These are phyloP conservation scores for Pulveroboletus sp. DNA, from an alignment of 768 basidiomycete genomes.

Conservation along the genomic window DNA sequence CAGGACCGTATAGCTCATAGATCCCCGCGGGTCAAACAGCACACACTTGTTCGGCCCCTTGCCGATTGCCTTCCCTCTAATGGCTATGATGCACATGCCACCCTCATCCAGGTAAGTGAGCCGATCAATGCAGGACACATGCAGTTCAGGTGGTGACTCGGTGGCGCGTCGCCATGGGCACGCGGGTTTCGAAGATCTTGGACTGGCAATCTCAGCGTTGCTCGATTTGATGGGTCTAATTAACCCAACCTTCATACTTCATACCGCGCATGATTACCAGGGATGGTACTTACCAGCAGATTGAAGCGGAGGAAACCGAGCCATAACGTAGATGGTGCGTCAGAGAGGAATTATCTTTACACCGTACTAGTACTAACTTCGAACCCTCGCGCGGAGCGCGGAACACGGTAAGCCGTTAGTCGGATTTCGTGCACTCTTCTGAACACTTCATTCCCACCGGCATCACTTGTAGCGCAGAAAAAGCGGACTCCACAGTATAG, in stretches of 20 bases:
- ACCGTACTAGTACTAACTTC: too few species aligned
- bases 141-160: background rate
- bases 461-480: background rate
- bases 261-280: background rate
- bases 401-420: background rate
- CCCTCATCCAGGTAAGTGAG: conserved; percentile 1
- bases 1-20: background rate
- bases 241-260: background rate
- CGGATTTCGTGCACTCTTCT: conserved; percentile 3
- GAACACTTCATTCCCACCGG: conserved; percentile 6
- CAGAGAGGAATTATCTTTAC: too few species aligned
- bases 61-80: background rate
- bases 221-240: background rate
- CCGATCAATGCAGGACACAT: background rate
- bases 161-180: conserved; percentile 1
- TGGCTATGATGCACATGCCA: background rate
- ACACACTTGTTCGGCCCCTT: background rate
- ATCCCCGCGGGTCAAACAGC: background rate
- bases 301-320: background rate
- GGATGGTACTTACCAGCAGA: background rate
- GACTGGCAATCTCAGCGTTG: background rate
- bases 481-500: background rate
- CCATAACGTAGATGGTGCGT: too few species aligned
- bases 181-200: background rate
- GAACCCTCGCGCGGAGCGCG: background rate